Evolutionary conservation across 2,329 filamentous ascomycete species (phyloP).

Genomic region (Fusarium succisae): DNA sequence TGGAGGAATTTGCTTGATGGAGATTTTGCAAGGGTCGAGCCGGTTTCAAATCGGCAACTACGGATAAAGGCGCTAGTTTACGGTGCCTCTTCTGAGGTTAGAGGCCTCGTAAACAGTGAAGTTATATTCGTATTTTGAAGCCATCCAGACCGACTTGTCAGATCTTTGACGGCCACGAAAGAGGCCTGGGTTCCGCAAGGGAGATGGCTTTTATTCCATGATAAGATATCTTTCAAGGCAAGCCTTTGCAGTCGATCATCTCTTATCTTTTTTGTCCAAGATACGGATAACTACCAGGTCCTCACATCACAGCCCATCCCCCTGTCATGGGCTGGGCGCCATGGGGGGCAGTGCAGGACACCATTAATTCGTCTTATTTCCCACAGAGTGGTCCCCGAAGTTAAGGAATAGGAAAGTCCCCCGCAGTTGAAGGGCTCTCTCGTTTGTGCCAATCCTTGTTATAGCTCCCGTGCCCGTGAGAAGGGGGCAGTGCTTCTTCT

Average conservation of each 20-base stretch:
- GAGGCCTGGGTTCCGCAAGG: background rate
- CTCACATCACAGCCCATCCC: background rate
- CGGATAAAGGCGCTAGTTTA: background rate
- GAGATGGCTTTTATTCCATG: background rate
- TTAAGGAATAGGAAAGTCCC: slow-evolving; percentile 10
- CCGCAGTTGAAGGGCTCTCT: slow-evolving; percentile 15
- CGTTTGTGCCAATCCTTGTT: background rate
- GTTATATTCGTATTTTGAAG: background rate
- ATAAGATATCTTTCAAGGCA: no score
- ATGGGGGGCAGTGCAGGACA: slow-evolving; percentile 29
- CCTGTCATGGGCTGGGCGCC: slow-evolving; percentile 34
- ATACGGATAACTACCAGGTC: background rate
- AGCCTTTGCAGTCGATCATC: background rate
- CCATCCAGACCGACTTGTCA: background rate
- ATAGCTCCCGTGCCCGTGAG: background rate
- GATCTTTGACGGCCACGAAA: background rate
- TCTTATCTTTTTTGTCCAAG: background rate
- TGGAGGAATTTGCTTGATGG: slow-evolving; percentile 3
- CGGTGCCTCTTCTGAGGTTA: background rate
- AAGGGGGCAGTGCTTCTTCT: slow-evolving; percentile 28
- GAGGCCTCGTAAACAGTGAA: background rate
- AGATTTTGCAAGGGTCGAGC: slow-evolving; percentile 24
- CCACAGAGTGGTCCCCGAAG: slow-evolving; percentile 1
- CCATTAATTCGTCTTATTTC: slow-evolving; percentile 22
- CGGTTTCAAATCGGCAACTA: slow-evolving; percentile 25